Base-by-base conservation (phyloP, 1,284 basidiomycete species). In the Sanguinoderma infundibulare region DNA sequence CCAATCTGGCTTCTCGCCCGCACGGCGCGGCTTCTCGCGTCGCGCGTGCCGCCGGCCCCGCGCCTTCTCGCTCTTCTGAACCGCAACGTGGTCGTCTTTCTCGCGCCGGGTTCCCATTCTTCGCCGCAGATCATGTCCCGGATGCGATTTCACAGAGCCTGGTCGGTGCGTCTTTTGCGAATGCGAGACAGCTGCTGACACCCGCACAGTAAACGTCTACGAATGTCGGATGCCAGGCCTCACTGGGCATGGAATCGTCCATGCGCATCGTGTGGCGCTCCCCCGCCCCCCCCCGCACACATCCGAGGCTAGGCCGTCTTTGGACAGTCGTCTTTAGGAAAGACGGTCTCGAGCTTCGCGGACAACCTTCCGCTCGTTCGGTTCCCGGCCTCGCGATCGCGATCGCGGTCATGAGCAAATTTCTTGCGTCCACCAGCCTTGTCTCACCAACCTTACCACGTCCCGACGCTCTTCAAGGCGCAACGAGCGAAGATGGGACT, bases 321-420 rank as follows among this genome's bases (percentile, higher is more conserved):
- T 40, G 32, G 58, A 22, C 22, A 14, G 42, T 47, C 38, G 34
- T 53, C 60, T 46, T 46, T 26, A 22, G 42, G 46, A 24, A 49
- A 26, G 8, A 3, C 40, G 53, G 54, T 60, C 50, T 61, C 51
- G 62, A 59, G 64, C 47, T 66, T 66, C 62, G 62, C 61, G 62
- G 62, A 53, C n/a, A 66, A 66, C 65, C 61, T 63, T 63, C 64
- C 64, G 36, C 9, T 53, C 57, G 57, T 28, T 30, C 46, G 46
- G 56, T 57, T 32, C 54, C 51, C 50, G 51, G 51, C 42, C 42
- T 24, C 30, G 39, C 54, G 51, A 49, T 40, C 55, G 54, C 55
- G 59, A 61, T 63, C 57, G 51, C n/a, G n/a, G n/a, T n/a, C n/a
- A 28, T 59, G 6, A 24, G 24, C 24, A 35, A 52, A 62, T 65